Evolutionary conservation across 345 rosid genomes (phyloP), one percentile per base, ranked within the genome.

Genomic region (Eucalyptus pauciflora): DNA sequence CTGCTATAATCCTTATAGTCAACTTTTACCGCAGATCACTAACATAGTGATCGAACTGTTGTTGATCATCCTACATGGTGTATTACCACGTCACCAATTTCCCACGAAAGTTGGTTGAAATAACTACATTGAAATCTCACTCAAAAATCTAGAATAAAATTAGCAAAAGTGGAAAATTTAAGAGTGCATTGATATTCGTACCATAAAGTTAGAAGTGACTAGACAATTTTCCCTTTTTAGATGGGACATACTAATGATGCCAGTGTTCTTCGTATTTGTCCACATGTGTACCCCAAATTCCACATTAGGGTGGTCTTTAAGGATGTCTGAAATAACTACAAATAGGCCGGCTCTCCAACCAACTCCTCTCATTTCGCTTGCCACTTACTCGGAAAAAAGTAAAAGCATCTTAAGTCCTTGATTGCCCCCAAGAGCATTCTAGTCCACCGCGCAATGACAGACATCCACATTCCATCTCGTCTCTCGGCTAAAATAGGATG

Each of bases 41-140:
- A 10, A 17, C 6, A 17, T 33, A 16, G 7, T 4, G 12, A 10
- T 33, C 2, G 4, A 37, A 12, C 4, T 24, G 0, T 37, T 7
- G 5, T 1, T 20, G 4, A 4, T 20, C 13, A 4, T 76, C 27
- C 25, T 41, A 37, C 27, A 10, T 5, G 27, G 14, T 24, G 43
- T 24, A 20, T 14, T 4, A 11, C 5, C 29, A 11, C 3, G 2
- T 20, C 4, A 62, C 3, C 16, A 13, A 62, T 62, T 62, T 62
- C 8, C 4, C 14, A 0, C 4, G 0, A 76, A 41, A 76, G 27
- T 13, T 76, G 5, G 2, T 7, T 2, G 3, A 13, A 76, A 76
- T 11, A 4, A 76, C 7, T 20, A 20, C 0, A 41, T 20, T 76
- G 9, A 12, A 76, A 37, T 10, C 10, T 20, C 14, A 12, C 29